Evolutionary conservation across 148 eudicot species (phyloP), one percentile per base, ranked within the genome.

Genomic region (Pouteria glomerata): DNA sequence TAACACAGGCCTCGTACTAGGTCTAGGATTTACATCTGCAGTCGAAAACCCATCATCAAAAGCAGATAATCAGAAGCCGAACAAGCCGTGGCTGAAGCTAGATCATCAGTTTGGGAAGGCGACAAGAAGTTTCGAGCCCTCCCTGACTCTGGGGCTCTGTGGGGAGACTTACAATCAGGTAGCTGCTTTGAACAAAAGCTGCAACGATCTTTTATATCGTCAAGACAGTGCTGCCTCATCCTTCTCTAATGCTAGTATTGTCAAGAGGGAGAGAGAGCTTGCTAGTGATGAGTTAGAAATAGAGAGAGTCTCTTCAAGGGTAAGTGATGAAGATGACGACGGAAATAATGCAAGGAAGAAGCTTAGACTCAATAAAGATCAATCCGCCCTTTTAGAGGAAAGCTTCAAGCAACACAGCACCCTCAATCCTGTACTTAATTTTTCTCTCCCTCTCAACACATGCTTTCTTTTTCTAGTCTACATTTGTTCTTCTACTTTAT

Each of bases 381-480:
- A 90, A 37, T 88, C 93, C 48, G 83, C 84, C 51, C 79, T 90
- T 52, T 78, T 90, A 47, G 96, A 90, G 53, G 93, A 90, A 23
- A 85, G 84, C 68, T 90, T 90, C 69, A 90, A 86, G 76, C 79
- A 59, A 21, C 93, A 90, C 30, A 77, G 84, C 71, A 88, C 93
- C 23, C 89, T 90, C 70, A 90, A 86, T 39, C 87, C 91, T 51
- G 93, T 88, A 88, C n/a, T 39, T 8, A 4, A 4, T 39, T 39
- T 39, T 4, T 39, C 44, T 39, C 44, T 39, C 44, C 8, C 5
- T 39, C 8, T 39, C 8, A 39, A 39, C 44, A 4, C 44, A 39
- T 39, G 5, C n/a, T 39, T 39, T 39, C 8, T 4, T 4, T 39
- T 39, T 39, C 8, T 39, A 39, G 44, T 8, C 8, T 55, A 29